These are phyloP conservation scores for Trichoderma erinaceum DNA, from an alignment of 495 filamentous ascomycete species.

Conservation along the genomic window DNA sequence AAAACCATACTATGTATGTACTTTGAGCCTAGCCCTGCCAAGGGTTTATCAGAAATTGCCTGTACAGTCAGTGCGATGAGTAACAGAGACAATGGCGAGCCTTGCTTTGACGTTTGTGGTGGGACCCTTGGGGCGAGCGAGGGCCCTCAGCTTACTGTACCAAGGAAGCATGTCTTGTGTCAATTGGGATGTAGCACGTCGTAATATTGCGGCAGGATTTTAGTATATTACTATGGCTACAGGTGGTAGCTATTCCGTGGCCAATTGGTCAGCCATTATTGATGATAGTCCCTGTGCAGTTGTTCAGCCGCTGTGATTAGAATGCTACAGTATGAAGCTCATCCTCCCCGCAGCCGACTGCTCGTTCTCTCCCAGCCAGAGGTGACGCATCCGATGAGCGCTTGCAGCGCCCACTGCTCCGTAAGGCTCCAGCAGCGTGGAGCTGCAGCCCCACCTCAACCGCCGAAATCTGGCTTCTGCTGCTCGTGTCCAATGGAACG, in stretches of 20 bases:
- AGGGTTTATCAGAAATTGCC: not conserved
- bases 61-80: constrained; percentile 12
- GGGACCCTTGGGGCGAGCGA: not conserved
- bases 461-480: not conserved
- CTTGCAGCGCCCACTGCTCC: no score
- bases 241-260: no score
- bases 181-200: not conserved
- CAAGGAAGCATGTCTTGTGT: not conserved
- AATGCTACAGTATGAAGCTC: not conserved
- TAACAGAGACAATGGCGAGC: constrained; percentile 5
- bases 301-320: not conserved
- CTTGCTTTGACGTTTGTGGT: not conserved
- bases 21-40: not conserved
- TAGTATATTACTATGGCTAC: not conserved
- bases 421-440: no score
- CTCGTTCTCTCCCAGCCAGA: not conserved
- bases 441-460: not conserved
- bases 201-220: not conserved
- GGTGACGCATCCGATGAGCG: constrained; percentile 5
- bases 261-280: no score
- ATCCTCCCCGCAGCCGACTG: not conserved
- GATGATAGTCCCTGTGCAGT: no score
- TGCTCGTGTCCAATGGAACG: not conserved
- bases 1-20: not conserved
- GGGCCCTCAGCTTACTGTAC: constrained; percentile 4